These are phyloP conservation scores for Seiridium unicorne DNA, from an alignment of 2,329 filamentous ascomycete species.

Conservation along the genomic window DNA sequence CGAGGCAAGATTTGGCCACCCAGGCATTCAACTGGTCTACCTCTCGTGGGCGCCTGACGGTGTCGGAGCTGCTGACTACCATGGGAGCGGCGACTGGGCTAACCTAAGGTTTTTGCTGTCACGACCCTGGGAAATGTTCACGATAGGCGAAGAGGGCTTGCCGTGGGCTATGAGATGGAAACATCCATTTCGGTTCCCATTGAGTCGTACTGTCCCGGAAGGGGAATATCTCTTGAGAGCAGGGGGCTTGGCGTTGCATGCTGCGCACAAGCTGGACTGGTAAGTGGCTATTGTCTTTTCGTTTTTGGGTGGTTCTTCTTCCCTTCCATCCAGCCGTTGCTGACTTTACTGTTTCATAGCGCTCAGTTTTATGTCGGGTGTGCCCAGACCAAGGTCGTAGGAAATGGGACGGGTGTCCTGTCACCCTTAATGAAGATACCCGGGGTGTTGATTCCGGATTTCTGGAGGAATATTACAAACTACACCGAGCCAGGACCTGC, in stretches of 20 bases:
- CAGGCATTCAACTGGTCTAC: conserved; percentile 19
- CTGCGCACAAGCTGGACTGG: conserved; percentile 18
- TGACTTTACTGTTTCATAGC: background rate
- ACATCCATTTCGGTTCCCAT: conserved; percentile 15
- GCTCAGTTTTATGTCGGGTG: conserved; percentile 21
- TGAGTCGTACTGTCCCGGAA: conserved; percentile 13
- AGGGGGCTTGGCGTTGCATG: conserved; percentile 20
- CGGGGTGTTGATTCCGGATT: conserved; percentile 19
- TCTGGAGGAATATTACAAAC: conserved; percentile 18
- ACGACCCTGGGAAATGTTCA: background rate
- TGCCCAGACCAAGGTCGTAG: conserved; percentile 8
- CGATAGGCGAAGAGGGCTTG: conserved; percentile 9
- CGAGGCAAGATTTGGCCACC: conserved; percentile 18
- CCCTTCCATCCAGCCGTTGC: background rate
- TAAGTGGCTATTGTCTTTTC: background rate
- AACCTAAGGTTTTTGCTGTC: conserved; percentile 14
- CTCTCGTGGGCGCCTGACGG: conserved; percentile 12
- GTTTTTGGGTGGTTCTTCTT: background rate
- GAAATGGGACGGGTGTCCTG: background rate
- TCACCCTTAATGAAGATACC: conserved; percentile 16
- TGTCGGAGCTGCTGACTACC: conserved; percentile 11
- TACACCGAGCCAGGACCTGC: conserved; percentile 18
- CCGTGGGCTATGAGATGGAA: conserved; percentile 18
- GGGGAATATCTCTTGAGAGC: conserved; percentile 21
- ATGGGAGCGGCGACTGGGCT: conserved; percentile 15